Evolutionary conservation across 306 rosid genomes (phyloP), one percentile per base, ranked within the genome.

Genomic region (Dryas alaskensis): DNA sequence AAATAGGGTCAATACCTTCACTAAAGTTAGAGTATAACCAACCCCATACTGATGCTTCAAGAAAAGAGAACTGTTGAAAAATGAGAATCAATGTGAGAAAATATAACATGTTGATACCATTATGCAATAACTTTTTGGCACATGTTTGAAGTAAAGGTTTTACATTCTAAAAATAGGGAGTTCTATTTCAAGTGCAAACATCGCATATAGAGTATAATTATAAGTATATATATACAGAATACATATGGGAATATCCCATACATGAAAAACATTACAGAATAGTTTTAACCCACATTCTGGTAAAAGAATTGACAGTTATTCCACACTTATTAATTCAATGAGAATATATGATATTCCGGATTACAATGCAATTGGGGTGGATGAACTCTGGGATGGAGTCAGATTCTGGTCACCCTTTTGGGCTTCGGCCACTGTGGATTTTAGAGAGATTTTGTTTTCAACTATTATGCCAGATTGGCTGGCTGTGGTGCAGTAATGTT

Each of bases 31-130:
- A 73, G 96, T 93, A 85, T 93, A 93, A 66, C 98, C 98, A 70
- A 93, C 98, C 69, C 98, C 98, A 50, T 89, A 93, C 51, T 89
- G 92, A 83, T 88, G 98, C 92, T 93, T 93, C 92, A 93, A 83
- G 88, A 86, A 93, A 80, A 93, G 91, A 58, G 98, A 91, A 80
- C 98, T 93, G 92, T 66, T 42, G 57, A 80, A 80, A 86, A 77
- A 58, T 40, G 61, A 25, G 62, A 46, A 70, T 19, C 46, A 22
- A 80, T 14, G 46, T 44, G 46, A 68, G 54, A 31, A 50, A 11
- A 14, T 40, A 12, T 27, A 43, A 14, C 13, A 14, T 22, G 61
- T 12, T 60, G 11, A 70, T 16, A 27, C 6, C 57, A 8, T 11
- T 11, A 37, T 60, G 46, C 65, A 60, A 5, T 37, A 39, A 60